Evolutionary conservation across 805 yeast species (phyloP).

Genomic region (Cyberlindnera veronae): DNA sequence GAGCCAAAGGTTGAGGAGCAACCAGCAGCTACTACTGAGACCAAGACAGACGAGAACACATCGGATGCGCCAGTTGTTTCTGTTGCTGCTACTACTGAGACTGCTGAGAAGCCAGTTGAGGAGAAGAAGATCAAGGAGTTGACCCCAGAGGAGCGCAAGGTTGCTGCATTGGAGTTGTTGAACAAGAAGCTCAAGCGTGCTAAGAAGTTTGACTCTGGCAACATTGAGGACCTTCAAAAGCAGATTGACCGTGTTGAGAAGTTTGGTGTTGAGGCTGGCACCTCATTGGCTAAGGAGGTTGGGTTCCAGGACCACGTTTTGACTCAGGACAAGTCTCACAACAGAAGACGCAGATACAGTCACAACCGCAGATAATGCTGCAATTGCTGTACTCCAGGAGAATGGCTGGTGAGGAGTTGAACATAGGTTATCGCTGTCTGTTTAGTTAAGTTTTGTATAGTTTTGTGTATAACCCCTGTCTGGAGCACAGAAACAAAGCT

Average conservation of each 20-base stretch:
- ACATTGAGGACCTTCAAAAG: slow-evolving; percentile 51
- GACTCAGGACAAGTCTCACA: not conserved
- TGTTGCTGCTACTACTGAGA: slow-evolving; percentile 5
- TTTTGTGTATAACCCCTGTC: too few relatives aligned
- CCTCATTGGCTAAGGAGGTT: slow-evolving; percentile 63
- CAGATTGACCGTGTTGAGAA: slow-evolving; percentile 71
- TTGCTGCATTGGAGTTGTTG: slow-evolving; percentile 62
- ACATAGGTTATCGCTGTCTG: too few relatives aligned
- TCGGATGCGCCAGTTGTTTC: slow-evolving; percentile 12
- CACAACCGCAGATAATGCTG: not conserved
- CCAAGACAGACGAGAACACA: slow-evolving; percentile 1
- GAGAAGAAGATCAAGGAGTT: slow-evolving; percentile 33
- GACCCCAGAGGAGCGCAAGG: slow-evolving; percentile 68
- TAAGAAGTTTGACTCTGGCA: slow-evolving; percentile 61
- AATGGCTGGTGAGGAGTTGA: too few relatives aligned
- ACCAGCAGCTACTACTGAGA: slow-evolving; percentile 7
- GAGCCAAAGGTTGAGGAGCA: slow-evolving; percentile 6
- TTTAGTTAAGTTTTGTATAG: too few relatives aligned
- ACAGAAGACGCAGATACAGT: slow-evolving; percentile 3
- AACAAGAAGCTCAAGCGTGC: slow-evolving; percentile 68
- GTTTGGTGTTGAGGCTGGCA: slow-evolving; percentile 73
- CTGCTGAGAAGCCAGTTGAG: slow-evolving; percentile 1
- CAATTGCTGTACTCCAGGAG: too few relatives aligned
- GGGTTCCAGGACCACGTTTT: slow-evolving; percentile 39
- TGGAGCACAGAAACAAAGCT: too few relatives aligned